Conservation (phyloP, 2,329 filamentous ascomycete species). For the Pseudocercospora fuligena region DNA sequence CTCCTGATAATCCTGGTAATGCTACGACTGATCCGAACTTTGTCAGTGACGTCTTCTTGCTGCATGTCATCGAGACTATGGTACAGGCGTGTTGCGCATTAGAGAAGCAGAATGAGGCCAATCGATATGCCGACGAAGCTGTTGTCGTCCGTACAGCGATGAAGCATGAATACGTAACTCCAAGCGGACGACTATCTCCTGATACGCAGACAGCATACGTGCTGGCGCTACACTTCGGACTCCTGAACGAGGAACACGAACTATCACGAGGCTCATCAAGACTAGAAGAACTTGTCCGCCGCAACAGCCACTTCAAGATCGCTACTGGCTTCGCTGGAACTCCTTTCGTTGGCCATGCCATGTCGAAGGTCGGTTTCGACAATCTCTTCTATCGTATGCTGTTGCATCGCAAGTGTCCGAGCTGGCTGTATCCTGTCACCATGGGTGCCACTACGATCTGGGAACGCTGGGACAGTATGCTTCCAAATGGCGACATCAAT, state of each 20-base stretch:
- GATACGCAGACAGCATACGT: conserved; percentile 43
- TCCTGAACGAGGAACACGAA: conserved; percentile 30
- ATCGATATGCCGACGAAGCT: conserved; percentile 38
- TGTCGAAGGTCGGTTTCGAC: neutral
- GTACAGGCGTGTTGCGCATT: neutral
- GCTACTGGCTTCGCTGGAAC: conserved; percentile 62
- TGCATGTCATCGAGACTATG: conserved; percentile 8
- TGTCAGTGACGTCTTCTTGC: conserved; percentile 9
- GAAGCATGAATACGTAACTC: conserved; percentile 37
- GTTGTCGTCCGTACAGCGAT: conserved; percentile 38
- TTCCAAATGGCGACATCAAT: conserved; percentile 52
- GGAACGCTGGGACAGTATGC: conserved; percentile 58
- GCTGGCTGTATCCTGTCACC: conserved; percentile 56
- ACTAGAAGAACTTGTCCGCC: conserved; percentile 31
- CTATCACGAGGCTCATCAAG: conserved; percentile 28
- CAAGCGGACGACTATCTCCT: conserved; percentile 36
- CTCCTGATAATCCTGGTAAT: conserved; percentile 40
- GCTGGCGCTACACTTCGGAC: conserved; percentile 36
- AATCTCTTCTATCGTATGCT: conserved; percentile 52
- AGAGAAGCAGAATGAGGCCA: neutral
- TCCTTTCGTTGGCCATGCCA: conserved; percentile 44
- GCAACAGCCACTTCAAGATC: conserved; percentile 37
- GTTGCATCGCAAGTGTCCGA: conserved; percentile 51
- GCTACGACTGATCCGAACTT: conserved; percentile 12
- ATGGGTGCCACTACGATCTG: conserved; percentile 56